Base-by-base conservation (phyloP, 345 rosid species). In the Eucalyptus lansdowneana region DNA sequence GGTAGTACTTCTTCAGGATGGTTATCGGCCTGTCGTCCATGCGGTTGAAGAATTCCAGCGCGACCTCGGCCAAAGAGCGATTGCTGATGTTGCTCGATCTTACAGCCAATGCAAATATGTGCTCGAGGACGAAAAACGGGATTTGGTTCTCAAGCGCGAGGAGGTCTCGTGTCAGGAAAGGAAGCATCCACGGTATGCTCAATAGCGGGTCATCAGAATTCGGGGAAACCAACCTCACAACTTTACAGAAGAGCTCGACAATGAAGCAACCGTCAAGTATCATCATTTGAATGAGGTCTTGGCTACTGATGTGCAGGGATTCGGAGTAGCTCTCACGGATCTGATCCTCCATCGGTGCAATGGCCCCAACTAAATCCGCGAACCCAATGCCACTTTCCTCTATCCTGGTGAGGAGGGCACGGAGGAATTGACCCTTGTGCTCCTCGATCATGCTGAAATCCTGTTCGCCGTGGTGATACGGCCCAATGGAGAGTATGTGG, bases 251-350 rank as follows among this genome's bases (percentile, higher is more conserved):
- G 89, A 95, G 88, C 87, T 96, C 96, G 8, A 96, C 56, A 9
- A 96, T 50, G 88, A 96, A 97, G 90, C 94, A 90, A 12, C 95
- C 96, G 86, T 97, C 99, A 11, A 97, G 93, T 45, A 97, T 94
- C 96, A 97, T 91, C 94, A 95, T 93, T 87, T 97, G 96, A 14
- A 91, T 69, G 81, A 95, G 94, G 17, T 94, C 95, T 9, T 92
- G 92, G 0, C 91, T 89, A 10, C 87, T 88, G 87, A 95, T 89
- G 15, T 60, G 81, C 37, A 95, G 90, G 12, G 89, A 65, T 92
- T 97, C 97, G 0, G 99, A 95, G 93, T 96, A 97, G 90, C 95
- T 92, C 42, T 94, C 96, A 86, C 97, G 93, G 1, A 95, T 95
- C 11, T 91, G 76, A 54, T 58, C 16, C 58, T 95, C 97, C 15